These are phyloP conservation scores for Mucor ambiguus DNA, from an alignment of 371 early-diverging fungal genomes.

Conservation along the genomic window DNA sequence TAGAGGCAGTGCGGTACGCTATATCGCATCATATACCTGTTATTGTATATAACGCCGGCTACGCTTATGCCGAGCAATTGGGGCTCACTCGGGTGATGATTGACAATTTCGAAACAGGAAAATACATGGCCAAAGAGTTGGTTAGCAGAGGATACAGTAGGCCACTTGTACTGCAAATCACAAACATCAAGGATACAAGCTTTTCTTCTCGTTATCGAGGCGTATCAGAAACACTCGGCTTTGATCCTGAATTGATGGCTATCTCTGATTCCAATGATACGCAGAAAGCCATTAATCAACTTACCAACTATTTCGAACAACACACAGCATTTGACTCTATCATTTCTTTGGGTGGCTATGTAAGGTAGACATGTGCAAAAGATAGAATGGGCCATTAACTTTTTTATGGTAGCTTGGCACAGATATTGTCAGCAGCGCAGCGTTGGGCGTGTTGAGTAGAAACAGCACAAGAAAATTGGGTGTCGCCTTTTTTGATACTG, in stretches of 20 bases:
- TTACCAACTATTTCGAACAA: not conserved
- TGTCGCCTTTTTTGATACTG: constrained; percentile 19
- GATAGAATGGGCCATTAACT: not conserved
- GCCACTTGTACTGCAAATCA: constrained; percentile 21
- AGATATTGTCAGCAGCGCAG: constrained; percentile 2
- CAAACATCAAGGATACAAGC: constrained; percentile 7
- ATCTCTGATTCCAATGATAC: not conserved
- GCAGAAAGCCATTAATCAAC: not conserved
- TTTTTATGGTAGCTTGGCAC: not conserved
- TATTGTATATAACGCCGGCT: constrained; percentile 48
- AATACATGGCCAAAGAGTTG: constrained; percentile 39
- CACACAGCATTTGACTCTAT: constrained; percentile 25
- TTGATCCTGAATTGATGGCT: not conserved
- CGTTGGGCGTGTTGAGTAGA: not conserved
- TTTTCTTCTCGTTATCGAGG: constrained; percentile 9
- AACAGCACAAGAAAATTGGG: not conserved
- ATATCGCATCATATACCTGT: constrained; percentile 38
- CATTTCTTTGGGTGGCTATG: constrained; percentile 34
- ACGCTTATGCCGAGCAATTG: constrained; percentile 34
- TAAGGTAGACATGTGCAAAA: constrained; percentile 2
- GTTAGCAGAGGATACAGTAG: constrained; percentile 18
- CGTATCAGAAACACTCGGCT: not conserved
- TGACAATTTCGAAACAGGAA: constrained; percentile 40
- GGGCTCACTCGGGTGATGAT: constrained; percentile 46
- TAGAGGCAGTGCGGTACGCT: constrained; percentile 38